A percentile compares a stretch with the other conserved stretches of the same genome.
Conservation (phyloP, 2,329 filamentous ascomycete genomes). For the Diplocarpon rosae region DNA sequence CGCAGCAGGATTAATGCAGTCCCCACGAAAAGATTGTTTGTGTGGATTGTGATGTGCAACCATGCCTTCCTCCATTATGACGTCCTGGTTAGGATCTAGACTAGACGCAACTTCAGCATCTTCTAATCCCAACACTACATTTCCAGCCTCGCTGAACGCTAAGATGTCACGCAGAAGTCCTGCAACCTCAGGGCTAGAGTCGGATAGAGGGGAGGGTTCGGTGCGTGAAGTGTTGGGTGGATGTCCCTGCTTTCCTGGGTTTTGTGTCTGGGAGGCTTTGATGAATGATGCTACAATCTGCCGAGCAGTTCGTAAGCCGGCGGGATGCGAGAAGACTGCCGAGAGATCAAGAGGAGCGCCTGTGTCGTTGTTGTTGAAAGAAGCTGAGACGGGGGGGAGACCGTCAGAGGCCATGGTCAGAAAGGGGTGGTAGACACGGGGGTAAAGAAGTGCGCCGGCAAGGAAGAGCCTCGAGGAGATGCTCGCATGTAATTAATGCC, state of each 20-base stretch:
- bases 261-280: neutral
- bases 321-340: slow-evolving; percentile 10
- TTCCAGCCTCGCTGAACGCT: slow-evolving; percentile 10
- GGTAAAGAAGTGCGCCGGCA: too few species aligned
- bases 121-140: neutral
- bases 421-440: neutral
- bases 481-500: too few species aligned
- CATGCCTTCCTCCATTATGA: neutral
- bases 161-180: slow-evolving; percentile 9
- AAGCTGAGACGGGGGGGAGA: neutral
- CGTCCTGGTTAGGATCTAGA: neutral
- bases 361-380: neutral
- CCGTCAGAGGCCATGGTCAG: slow-evolving; percentile 9
- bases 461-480: neutral
- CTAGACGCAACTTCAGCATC: neutral
- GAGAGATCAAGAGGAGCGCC: slow-evolving; percentile 8
- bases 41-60: too few species aligned
- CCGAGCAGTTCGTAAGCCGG: slow-evolving; percentile 13
- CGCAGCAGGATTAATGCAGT: neutral
- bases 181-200: slow-evolving; percentile 8
- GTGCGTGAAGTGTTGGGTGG: slow-evolving; percentile 1
- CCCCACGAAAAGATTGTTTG: too few species aligned
- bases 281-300: slow-evolving; percentile 6
- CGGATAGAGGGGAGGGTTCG: neutral
- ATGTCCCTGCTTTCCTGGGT: neutral